Conservation (phyloP, 331 rosid species). For the Phaseolus coccineus region DNA sequence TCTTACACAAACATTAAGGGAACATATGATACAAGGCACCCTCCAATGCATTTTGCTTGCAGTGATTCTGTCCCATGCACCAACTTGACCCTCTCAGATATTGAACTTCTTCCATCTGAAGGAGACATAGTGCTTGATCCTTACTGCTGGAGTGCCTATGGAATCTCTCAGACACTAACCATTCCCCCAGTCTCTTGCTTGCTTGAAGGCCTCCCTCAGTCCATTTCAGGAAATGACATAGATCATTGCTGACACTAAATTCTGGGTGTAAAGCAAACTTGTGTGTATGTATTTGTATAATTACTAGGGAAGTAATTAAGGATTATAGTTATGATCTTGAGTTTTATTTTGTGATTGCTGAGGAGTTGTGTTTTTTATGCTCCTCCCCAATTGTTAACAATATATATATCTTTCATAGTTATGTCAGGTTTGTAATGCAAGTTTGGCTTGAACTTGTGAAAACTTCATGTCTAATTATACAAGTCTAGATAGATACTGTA, state of each 20-base stretch:
- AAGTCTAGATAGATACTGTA: not conserved
- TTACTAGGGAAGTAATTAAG: conserved; percentile 39
- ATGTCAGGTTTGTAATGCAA: conserved; percentile 42
- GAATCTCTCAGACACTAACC: conserved; percentile 63
- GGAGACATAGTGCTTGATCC: conserved; percentile 67
- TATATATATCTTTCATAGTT: conserved; percentile 6
- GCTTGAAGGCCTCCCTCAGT: conserved; percentile 67
- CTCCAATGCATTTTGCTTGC: conserved; percentile 83
- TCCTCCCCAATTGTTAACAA: conserved; percentile 43
- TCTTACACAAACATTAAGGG: conserved; percentile 73
- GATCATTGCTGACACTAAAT: conserved; percentile 54
- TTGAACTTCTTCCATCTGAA: conserved; percentile 84
- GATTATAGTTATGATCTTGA: conserved; percentile 29
- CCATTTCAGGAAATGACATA: conserved; percentile 48
- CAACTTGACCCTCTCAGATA: conserved; percentile 76
- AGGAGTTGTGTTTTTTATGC: conserved; percentile 68
- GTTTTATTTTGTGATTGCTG: conserved; percentile 42
- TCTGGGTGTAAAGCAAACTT: conserved; percentile 15
- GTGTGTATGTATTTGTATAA: conserved; percentile 32
- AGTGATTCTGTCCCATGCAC: conserved; percentile 89
- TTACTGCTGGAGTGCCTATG: conserved; percentile 94
- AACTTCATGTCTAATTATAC: not conserved
- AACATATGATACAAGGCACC: conserved; percentile 75
- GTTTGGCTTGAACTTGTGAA: conserved; percentile 35
- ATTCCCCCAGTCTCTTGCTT: conserved; percentile 89